These are phyloP conservation scores for Somion occarium DNA, from an alignment of 1,284 basidiomycete genomes.

Conservation along the genomic window DNA sequence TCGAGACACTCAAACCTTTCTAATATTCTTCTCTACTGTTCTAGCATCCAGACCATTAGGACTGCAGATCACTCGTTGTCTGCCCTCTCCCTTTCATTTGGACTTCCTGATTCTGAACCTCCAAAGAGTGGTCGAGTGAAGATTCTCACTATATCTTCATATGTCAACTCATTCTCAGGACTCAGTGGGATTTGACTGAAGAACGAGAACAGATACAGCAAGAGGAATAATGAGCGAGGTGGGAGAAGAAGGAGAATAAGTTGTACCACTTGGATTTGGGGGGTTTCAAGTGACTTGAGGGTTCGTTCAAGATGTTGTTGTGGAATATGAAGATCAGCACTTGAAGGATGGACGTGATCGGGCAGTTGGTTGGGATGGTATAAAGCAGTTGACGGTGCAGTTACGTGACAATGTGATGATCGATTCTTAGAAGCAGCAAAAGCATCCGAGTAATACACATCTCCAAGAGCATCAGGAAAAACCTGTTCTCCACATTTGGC, in stretches of 20 bases:
- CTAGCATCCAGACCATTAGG: constrained; percentile 6
- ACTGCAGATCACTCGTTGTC: no score
- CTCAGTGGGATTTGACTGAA: constrained; percentile 37
- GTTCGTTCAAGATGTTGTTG: constrained; percentile 9
- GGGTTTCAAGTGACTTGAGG: no score
- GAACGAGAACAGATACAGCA: constrained; percentile 62
- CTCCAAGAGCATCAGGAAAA: no score
- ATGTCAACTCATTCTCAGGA: constrained; percentile 28
- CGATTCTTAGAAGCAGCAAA: no score
- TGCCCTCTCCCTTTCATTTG: no score
- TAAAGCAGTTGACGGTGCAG: constrained; percentile 6
- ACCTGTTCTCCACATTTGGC: no score
- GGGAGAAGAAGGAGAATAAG: constrained; percentile 59
- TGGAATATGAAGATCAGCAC: constrained; percentile 9
- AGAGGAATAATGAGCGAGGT: constrained; percentile 46
- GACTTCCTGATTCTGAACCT: not conserved
- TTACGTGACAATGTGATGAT: no score
- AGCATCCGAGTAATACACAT: no score
- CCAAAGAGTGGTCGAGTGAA: constrained; percentile 16
- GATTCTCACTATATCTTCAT: constrained; percentile 27
- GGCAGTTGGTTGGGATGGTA: constrained; percentile 10
- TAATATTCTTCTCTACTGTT: not conserved
- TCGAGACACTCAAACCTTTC: not conserved
- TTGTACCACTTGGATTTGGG: constrained; percentile 42
- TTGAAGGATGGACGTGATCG: constrained; percentile 8